These are phyloP conservation scores for Ceratobasidium sp. DNA, from an alignment of 1,284 basidiomycete genomes.

Conservation along the genomic window DNA sequence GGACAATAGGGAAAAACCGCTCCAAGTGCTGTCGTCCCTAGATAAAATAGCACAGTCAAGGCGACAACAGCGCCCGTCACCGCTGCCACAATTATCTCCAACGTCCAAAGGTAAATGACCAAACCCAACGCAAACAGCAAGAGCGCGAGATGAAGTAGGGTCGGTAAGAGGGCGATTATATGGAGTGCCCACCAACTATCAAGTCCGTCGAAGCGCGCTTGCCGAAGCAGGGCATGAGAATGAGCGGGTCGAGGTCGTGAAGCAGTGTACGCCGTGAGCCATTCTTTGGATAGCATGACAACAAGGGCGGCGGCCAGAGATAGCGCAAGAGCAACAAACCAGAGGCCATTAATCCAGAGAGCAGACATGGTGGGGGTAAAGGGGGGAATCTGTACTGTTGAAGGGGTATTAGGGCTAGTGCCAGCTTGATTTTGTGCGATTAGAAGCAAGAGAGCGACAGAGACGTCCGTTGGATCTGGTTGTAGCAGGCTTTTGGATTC, in stretches of 20 bases:
- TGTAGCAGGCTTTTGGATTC: constrained; percentile 36
- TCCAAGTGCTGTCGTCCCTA: constrained; percentile 20
- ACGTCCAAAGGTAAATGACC: constrained; percentile 40
- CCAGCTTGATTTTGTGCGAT: constrained; percentile 41
- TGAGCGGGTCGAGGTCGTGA: constrained; percentile 35
- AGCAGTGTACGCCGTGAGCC: constrained; percentile 41
- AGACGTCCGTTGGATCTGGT: constrained; percentile 25
- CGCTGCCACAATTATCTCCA: constrained; percentile 33
- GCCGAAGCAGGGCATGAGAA: constrained; percentile 30
- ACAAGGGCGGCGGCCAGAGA: constrained; percentile 37
- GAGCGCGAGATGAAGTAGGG: constrained; percentile 41
- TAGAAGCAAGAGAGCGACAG: constrained; percentile 21
- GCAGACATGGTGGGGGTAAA: constrained; percentile 27
- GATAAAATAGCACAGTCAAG: constrained; percentile 29
- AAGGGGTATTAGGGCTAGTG: background rate
- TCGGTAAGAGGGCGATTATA: constrained; percentile 42
- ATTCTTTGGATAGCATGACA: constrained; percentile 45
- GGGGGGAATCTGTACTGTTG: background rate
- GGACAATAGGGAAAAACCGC: constrained; percentile 27
- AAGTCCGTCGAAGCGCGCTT: constrained; percentile 27
- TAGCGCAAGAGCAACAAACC: constrained; percentile 39
- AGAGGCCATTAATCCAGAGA: constrained; percentile 43
- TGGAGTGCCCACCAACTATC: constrained; percentile 39
- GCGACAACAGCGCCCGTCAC: constrained; percentile 29
- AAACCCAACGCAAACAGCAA: constrained; percentile 38